Percentiles rank a stretch among this genome's conserved stretches.
Conservation (phyloP, 2,329 filamentous ascomycete genomes). For the Sarocladiaceae sp. region DNA sequence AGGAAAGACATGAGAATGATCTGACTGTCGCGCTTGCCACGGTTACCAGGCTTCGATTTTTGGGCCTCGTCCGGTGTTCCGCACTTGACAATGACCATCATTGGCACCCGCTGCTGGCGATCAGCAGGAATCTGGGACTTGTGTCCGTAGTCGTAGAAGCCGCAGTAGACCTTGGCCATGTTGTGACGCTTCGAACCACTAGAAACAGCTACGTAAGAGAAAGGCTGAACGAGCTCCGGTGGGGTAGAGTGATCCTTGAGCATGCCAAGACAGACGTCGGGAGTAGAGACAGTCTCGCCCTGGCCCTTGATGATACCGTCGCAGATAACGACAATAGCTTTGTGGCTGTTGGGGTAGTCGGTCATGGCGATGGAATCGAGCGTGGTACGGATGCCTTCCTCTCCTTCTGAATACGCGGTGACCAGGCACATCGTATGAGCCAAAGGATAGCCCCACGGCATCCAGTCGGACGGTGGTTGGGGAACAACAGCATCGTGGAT, state of each 20-base stretch:
- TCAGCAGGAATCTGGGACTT: constrained; percentile 72
- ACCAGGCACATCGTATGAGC: constrained; percentile 92
- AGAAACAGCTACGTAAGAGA: constrained; percentile 94
- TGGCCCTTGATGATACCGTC: constrained; percentile 97
- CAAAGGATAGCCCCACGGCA: constrained; percentile 91
- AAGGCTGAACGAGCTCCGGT: constrained; percentile 77
- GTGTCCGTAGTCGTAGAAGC: constrained; percentile 93
- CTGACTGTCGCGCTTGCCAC: constrained; percentile 97
- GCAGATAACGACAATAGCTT: constrained; percentile 91
- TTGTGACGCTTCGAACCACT: constrained; percentile 97
- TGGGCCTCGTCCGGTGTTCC: constrained; percentile 81
- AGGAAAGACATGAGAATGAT: constrained; percentile 99
- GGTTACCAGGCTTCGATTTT: constrained; percentile 86
- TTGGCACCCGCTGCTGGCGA: constrained; percentile 93
- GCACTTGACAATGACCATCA: constrained; percentile 95
- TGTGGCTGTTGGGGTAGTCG: constrained; percentile 99
- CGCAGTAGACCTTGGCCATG: constrained; percentile 97
- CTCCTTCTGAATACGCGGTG: constrained; percentile 94
- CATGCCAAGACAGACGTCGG: constrained; percentile 86
- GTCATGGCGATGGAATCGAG: constrained; percentile 95
- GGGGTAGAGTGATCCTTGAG: constrained; percentile 83
- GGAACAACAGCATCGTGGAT: constrained; percentile 95
- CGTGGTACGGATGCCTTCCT: constrained; percentile 85
- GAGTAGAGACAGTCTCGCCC: constrained; percentile 79
- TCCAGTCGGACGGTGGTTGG: constrained; percentile 93